Base-by-base conservation (phyloP, 1,139 yeast species). In the Suhomyces ambrosiae region DNA sequence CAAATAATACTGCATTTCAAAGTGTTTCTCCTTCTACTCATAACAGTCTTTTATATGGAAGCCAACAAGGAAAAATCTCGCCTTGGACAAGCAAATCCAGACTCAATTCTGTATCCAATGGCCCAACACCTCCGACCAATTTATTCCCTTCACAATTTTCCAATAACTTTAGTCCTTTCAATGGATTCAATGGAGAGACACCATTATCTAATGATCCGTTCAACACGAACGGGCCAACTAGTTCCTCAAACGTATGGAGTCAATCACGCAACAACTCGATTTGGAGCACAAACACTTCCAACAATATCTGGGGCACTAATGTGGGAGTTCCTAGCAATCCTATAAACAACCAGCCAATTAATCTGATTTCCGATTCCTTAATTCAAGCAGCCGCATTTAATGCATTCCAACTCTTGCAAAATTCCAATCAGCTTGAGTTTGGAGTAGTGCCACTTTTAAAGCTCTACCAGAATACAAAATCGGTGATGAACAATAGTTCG, bases 401-500 rank as follows among this genome's bases (percentile, higher is more conserved):
- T 40, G 70, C 74, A 13, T 69, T 63, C 45, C 68, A 62, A 41
- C 44, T 58, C 13, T 47, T 69, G 30, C 59, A 58, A 32, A 53
- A 40, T 27, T 44, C 63, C 4, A 61, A 64, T 42, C 71, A 65
- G 45, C 54, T 67, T 11, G 70, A 64, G 41, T 68, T 60, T 48
- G 76, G 74, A 0, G 55, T 61, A 23, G 74, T 70, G 1, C 68
- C 71, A 8, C 53, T 64, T 30, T 44, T 50, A 33, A 57, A 54
- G 32, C 52, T 71, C 29, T 71, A 54, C 48, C 71, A 65, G 46
- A 49, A 60, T 15, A 61, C 70, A 9, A 58, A 60, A 41, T 44
- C 45, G 6, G 35, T 69, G 3, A 42, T 67, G 38, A 59, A 58
- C 5, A 53, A 55, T 38, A 45, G 53, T 3, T 44, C 36, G 11